phyloP scores from a whole-genome alignment of 768 basidiomycete species.

The Leccinellum albellum region DNA sequence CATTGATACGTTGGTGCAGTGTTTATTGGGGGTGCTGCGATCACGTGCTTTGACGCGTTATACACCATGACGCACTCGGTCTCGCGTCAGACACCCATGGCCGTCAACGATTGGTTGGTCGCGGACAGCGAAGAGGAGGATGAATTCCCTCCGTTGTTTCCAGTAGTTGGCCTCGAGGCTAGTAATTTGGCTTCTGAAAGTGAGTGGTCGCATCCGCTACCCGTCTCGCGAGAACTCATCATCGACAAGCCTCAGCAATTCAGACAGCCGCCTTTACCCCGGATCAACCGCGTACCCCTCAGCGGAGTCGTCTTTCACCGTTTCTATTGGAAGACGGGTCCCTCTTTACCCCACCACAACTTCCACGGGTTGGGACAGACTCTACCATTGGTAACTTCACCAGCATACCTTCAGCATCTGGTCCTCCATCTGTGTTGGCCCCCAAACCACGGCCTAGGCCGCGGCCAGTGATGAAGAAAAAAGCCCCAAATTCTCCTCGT shows the following conservation, averaged over 20 bases:
- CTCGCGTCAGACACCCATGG: conserved; percentile 7
- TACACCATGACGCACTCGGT: neutral
- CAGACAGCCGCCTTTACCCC: conserved; percentile 18
- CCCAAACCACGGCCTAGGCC: conserved; percentile 32
- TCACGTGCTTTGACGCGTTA: conserved; percentile 23
- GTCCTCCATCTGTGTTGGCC: neutral
- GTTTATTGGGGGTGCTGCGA: too few species aligned
- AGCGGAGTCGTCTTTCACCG: conserved; percentile 4
- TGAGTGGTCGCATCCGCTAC: conserved; percentile 1
- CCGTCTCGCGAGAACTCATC: neutral
- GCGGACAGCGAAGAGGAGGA: conserved; percentile 47
- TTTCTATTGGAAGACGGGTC: conserved; percentile 9
- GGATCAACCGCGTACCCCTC: conserved; percentile 13
- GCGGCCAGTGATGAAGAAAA: conserved; percentile 25
- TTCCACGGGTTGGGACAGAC: conserved; percentile 1
- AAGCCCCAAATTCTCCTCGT: neutral
- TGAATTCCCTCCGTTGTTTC: neutral
- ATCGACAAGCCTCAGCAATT: conserved; percentile 14
- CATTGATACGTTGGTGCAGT: too few species aligned
- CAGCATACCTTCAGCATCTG: conserved; percentile 6
- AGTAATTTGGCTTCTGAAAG: conserved; percentile 3
- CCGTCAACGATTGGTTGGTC: conserved; percentile 40
- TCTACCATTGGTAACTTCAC: conserved; percentile 16
- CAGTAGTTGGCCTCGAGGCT: neutral
- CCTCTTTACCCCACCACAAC: conserved; percentile 29